Base-by-base conservation (phyloP, 805 yeast species). In the Candida berthetii region DNA sequence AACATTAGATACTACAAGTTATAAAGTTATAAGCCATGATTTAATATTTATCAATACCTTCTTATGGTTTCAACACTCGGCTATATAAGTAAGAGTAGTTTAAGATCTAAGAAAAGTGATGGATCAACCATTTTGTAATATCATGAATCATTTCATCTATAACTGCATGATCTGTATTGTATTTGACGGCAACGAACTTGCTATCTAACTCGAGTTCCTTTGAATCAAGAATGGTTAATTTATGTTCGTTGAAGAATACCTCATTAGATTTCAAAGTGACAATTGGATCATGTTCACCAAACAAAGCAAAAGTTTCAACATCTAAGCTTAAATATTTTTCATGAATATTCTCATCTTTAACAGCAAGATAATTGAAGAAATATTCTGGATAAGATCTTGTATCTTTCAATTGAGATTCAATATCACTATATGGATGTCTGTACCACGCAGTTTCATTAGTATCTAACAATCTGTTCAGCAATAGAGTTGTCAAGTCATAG, bases 401-500 rank as follows among this genome's bases (percentile, higher is more conserved):
- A 27, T 27, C n/a, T 27, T 27, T 9, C n/a, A 27, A 27, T 4
- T 4, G n/a, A 27, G 29, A 10, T 27, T 27, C 29, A 27, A 27
- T 27, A 13, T 27, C 29, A 11, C 5, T 13, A 29, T 47, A 47
- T 1, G 36, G 3, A 8, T 14, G 16, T 5, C 15, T 9, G 16
- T 16, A 46, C 16, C 40, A 17, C 3, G 24, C 17, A 4, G 15
- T 32, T 19, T 37, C 33, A 13, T 37, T 34, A 24, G 38, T 32
- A 4, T 20, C 20, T 8, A 37, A 28, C 11, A 50, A 18, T 36
- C 58, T 43, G 32, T 46, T 44, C 11, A 47, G 14, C 38, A 53
- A 35, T 31, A 53, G 22, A 2, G 55, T 41, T 1, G 52, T 35
- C 29, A 54, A 24, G 18, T 54, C 54, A 36, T 48, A 53, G 14